Base-by-base conservation (phyloP, 257 asterid genomes). In the Gentiana dahurica region DNA sequence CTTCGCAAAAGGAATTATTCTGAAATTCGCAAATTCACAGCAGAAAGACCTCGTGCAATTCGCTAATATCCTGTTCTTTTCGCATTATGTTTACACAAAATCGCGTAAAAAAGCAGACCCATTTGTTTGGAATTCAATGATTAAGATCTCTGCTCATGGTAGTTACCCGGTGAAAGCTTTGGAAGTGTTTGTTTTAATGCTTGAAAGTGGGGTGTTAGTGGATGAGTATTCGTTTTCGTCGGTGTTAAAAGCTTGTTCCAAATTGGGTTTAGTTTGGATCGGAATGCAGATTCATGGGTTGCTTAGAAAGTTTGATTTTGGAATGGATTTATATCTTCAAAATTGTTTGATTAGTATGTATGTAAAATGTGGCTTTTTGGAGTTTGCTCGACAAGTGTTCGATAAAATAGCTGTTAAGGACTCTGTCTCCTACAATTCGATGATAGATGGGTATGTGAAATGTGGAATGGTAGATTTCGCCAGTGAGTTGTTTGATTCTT, bases 401-500 rank as follows among this genome's bases (percentile, higher is more conserved):
- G 92, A 89, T 65, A 70, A 78, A 62, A 76, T 86, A 83, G 49
- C 2, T 36, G 58, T 32, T 11, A 83, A 73, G 71, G 97, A 86
- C 56, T 69, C 86, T 0, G 75, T 85, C 68, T 74, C 97, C 56
- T 86, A 81, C 65, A 89, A 86, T 68, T 71, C 84, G 65, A 85
- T 89, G 80, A 75, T 86, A 63, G 94, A 81, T 79, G 95, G 97
- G 64, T 89, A 86, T 72, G 80, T 85, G 48, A 86, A 89, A 67
- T 34, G 70, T 61, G 82, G 91, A 59, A 81, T 73, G 89, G 71
- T 86, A 68, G 71, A 65, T 78, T 66, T 58, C 24, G 95, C 95
- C 8, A 76, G 84, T 1, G 51, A 80, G 38, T 57, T 86, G 73
- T 85, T 85, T 64, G 86, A 83, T 50, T 59, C 4, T 64, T 71